Conservation (phyloP, 2,329 filamentous ascomycete genomes). For the Stachybotrys chlorohalonatus region DNA sequence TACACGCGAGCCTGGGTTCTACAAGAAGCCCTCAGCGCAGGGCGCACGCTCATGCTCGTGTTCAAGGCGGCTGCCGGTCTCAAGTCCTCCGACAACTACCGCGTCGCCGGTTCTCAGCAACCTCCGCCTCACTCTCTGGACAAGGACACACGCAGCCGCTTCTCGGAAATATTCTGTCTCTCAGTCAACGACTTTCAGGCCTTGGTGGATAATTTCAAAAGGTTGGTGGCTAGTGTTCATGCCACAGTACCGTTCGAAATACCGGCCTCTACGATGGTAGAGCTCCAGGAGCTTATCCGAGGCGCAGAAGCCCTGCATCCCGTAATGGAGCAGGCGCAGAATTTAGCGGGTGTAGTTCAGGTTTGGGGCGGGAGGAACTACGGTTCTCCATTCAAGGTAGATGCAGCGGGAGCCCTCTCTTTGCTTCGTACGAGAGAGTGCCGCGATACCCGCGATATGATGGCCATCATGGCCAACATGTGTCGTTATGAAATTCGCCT, state of each 20-base stretch:
- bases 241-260: background rate
- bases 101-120: background rate
- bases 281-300: background rate
- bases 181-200: background rate
- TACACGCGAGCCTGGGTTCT: constrained; percentile 3
- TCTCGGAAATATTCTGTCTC: background rate
- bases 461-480: constrained; percentile 2
- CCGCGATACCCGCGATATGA: background rate
- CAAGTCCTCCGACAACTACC: too few species aligned
- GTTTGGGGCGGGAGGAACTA: background rate
- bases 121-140: background rate
- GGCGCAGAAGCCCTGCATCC: background rate
- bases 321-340: background rate
- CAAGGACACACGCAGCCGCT: background rate
- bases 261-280: background rate
- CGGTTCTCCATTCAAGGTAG: background rate
- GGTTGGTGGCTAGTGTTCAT: background rate
- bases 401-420: background rate
- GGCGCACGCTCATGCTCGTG: background rate
- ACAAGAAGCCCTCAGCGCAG: constrained; percentile 1
- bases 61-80: background rate
- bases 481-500: constrained; percentile 1
- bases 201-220: background rate
- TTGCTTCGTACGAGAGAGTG: background rate
- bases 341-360: background rate